Evolutionary conservation across 192 early-diverging fungal species (phyloP).

Genomic region (Backusella tuberculispora): DNA sequence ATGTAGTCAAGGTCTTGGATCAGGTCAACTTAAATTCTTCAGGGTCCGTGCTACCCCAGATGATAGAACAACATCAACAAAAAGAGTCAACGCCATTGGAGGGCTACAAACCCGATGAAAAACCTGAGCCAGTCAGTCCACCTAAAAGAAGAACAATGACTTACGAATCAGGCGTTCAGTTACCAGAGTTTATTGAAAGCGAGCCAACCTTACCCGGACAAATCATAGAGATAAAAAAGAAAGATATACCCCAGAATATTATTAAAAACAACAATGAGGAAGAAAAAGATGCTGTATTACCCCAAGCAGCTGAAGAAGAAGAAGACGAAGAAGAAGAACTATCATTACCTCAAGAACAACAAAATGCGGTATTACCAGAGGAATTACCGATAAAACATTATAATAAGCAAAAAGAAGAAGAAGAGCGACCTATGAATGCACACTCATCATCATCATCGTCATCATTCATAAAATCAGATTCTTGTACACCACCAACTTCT

Average conservation of each 20-base stretch:
- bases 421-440: not conserved
- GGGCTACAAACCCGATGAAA: not conserved
- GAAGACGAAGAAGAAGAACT: no score
- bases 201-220: not conserved
- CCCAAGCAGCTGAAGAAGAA: no score
- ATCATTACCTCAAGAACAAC: not conserved
- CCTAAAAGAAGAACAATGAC: not conserved
- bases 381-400: not conserved
- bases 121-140: not conserved
- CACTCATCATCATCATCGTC: not conserved
- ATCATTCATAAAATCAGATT: not conserved
- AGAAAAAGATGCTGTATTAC: not conserved
- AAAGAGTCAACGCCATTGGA: not conserved
- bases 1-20: not conserved
- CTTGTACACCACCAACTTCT: not conserved
- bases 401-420: not conserved
- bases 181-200: conserved; percentile 5
- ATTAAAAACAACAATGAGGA: no score
- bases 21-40: not conserved
- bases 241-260: no score
- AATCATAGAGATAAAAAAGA: not conserved
- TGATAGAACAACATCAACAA: not conserved
- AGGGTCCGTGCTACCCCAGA: not conserved
- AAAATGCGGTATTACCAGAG: not conserved
- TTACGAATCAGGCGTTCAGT: not conserved